Base-by-base conservation (phyloP, 345 rosid species). In the Salix exigua region DNA sequence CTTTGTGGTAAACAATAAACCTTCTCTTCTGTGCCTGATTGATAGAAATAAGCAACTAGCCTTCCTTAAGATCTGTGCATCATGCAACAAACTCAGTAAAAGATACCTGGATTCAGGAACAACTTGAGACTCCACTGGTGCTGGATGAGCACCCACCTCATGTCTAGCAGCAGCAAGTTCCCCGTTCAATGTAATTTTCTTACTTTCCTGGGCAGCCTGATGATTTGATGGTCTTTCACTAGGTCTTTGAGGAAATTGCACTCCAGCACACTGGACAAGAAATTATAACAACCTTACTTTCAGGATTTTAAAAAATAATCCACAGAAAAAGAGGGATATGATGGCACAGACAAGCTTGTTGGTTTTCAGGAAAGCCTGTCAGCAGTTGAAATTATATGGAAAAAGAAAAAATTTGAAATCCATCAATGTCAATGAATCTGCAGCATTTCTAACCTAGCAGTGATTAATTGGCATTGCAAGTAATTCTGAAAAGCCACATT, bases 41-140 rank as follows among this genome's bases (percentile, higher is more conserved):
- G 55, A 50, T 50, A 50, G 55, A 50, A 30, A 58, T 26, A 14
- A 40, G 14, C 16, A 76, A 14, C 8, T 38, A 25, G 37, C 70
- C 28, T 64, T 21, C 63, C 58, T 48, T 21, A 48, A 74, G 8
- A 50, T 16, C 26, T 0, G 10, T 26, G 11, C 38, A 46, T 14
- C 10, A 50, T 42, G 68, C 66, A 77, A 50, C 35, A 63, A 71
- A 33, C 38, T 33, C 5, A n/a, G 44, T 19, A 73, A 77, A 82
- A 19, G 33, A 51, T 83, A 91, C 99, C 98, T 93, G 66, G 97
- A 91, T 82, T 94, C 94, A 5, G 97, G 88, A 76, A 83, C 83
- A 77, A 75, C 61, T 78, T 85, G 87, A 74, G 88, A 71, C 74
- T 86, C 89, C 60, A 81, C 76, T 73, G 84, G 83, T 63, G 81